A percentile compares a stretch with the other conserved stretches of the same genome.
These are phyloP conservation scores for Apiotrichum gracile DNA, from an alignment of 1,284 basidiomycete species.

Conservation along the genomic window DNA sequence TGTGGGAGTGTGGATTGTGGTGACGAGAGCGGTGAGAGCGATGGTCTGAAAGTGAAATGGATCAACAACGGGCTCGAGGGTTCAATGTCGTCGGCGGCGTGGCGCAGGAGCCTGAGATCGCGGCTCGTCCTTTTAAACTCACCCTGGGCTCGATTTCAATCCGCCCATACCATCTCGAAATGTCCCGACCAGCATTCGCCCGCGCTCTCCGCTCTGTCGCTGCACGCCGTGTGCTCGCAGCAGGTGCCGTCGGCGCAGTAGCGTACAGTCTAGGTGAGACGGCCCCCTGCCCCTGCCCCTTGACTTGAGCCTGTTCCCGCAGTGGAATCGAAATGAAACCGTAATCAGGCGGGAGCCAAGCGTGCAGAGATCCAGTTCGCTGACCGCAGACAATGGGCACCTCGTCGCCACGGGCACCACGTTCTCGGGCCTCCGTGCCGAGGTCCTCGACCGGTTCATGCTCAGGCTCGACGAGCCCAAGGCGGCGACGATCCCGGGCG, in stretches of 20 bases:
- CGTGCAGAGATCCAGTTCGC: too few relatives aligned
- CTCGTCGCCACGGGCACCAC: background rate
- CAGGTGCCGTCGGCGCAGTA: background rate
- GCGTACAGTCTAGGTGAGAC: constrained; percentile 4
- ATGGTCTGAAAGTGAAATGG: background rate
- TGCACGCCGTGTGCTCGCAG: background rate
- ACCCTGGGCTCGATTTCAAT: too few relatives aligned
- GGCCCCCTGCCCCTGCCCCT: background rate
- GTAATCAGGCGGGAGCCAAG: too few relatives aligned
- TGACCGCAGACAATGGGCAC: background rate
- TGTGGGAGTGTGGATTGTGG: background rate
- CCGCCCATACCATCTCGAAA: background rate
- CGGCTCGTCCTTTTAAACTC: too few relatives aligned
- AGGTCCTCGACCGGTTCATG: background rate
- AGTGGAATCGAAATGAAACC: too few relatives aligned
- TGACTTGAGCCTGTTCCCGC: too few relatives aligned
- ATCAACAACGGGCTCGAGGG: too few relatives aligned
- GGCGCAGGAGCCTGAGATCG: too few relatives aligned
- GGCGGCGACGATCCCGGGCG: background rate
- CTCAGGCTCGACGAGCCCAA: constrained; percentile 2
- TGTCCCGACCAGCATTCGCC: background rate
- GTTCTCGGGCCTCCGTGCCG: background rate
- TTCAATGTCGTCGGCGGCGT: too few relatives aligned
- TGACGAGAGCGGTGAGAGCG: background rate
- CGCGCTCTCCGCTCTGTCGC: background rate